Conservation (phyloP, 1,284 basidiomycete species). For the Wallemia ichthyophaga region DNA sequence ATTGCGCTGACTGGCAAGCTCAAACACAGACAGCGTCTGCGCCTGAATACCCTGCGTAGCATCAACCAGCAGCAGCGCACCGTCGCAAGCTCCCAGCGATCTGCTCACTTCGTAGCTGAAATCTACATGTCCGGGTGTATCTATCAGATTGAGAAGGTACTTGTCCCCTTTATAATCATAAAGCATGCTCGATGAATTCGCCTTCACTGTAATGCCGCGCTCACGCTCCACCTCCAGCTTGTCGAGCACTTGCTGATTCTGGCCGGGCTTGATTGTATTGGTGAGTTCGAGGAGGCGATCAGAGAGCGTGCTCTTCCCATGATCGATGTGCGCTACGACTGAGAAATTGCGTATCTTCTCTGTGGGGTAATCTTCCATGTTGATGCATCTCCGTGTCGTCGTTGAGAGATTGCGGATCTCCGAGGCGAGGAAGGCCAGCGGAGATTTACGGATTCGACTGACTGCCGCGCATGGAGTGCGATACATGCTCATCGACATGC, state of each 20-base stretch:
- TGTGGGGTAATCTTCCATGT: background rate
- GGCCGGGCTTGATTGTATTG: slow-evolving; percentile 40
- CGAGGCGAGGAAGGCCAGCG: too few species aligned
- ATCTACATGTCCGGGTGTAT: slow-evolving; percentile 30
- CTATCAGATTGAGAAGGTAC: slow-evolving; percentile 76
- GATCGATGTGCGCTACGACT: slow-evolving; percentile 58
- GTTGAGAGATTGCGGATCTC: background rate
- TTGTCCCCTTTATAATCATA: slow-evolving; percentile 24
- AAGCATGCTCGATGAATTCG: slow-evolving; percentile 76
- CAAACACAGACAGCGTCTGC: slow-evolving; percentile 83
- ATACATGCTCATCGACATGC: too few species aligned
- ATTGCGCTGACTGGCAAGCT: slow-evolving; percentile 51
- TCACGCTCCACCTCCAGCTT: slow-evolving; percentile 90
- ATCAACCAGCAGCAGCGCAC: slow-evolving; percentile 67
- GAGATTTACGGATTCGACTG: too few species aligned
- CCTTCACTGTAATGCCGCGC: slow-evolving; percentile 48
- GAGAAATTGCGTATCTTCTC: slow-evolving; percentile 45
- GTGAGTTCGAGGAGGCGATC: slow-evolving; percentile 50
- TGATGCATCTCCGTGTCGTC: background rate
- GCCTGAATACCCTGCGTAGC: slow-evolving; percentile 94
- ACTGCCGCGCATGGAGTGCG: too few species aligned
- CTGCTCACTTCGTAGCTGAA: slow-evolving; percentile 60
- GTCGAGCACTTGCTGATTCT: slow-evolving; percentile 68
- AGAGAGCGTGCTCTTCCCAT: slow-evolving; percentile 74
- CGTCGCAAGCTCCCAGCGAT: slow-evolving; percentile 74